Evolutionary conservation across 352 stramenopile species (phyloP), one percentile per base, ranked within the genome.

Genomic region (Globisporangium cylindrosporum): DNA sequence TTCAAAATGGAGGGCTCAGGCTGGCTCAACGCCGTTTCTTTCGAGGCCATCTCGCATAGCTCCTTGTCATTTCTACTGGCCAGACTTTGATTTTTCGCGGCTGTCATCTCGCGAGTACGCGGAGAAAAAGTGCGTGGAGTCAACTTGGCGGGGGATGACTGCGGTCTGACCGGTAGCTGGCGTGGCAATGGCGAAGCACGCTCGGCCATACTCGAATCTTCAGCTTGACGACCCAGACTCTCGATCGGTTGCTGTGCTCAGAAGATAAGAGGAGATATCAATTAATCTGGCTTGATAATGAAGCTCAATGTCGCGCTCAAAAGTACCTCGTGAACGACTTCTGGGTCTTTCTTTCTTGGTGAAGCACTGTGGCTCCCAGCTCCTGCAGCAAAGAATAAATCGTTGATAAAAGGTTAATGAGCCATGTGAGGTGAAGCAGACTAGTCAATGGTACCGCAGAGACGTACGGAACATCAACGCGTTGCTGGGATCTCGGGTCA

Each of bases 111-210:
- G 4, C 60, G 60, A 24, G 4, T 20, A 22, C 73, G 73, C 3
- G 73, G 70, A 3, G 70, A 75, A 49, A 70, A 68, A 2, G 71
- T 71, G 32, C 75, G 73, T 20, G 70, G 67, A 5, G 36, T 22
- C 2, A 66, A 38, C 2, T 69, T 72, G 62, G 73, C 78, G 9
- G 81, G 79, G 20, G 79, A 89, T 4, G 81, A 89, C 56, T 88
- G 81, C 9, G 81, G 81, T 46, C 81, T 69, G 36, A 67, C 64
- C 20, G 81, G 81, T 6, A 68, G 66, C 4, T 66, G 68, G 6
- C 38, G 48, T 12, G 4, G 12, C 4, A 4, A 18, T 41, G 32
- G 3, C 24, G 56, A 36, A 7, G 7, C 9, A 22, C n/a, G 20
- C 24, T 38, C 48, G 29, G 9, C 1, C 25, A 41, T 7, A 32